Evolutionary conservation across 805 yeast genomes (phyloP).

Genomic region (Candida stauntonica): DNA sequence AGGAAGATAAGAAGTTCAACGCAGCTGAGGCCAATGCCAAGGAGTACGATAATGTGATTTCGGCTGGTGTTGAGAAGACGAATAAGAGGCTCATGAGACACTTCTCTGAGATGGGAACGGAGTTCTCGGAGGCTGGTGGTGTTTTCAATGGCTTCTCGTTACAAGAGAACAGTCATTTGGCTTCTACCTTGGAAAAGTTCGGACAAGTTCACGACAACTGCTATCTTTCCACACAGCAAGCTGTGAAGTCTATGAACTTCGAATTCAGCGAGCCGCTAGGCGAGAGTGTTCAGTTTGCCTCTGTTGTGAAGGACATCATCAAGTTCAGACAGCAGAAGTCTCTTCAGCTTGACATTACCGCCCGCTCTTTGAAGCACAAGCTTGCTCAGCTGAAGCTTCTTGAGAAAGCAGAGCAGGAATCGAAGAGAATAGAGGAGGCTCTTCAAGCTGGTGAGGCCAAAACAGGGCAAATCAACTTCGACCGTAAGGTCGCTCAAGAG

Average conservation of each 20-base stretch:
- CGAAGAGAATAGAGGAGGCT: slow-evolving; percentile 36
- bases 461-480: slow-evolving; percentile 28
- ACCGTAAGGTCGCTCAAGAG: slow-evolving; percentile 21
- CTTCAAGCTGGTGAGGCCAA: slow-evolving; percentile 22
- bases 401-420: slow-evolving; percentile 40
- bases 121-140: slow-evolving; percentile 71
- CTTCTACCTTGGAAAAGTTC: slow-evolving; percentile 62
- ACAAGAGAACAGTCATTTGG: slow-evolving; percentile 39
- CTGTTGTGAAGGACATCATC: slow-evolving; percentile 48
- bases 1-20: slow-evolving; percentile 37
- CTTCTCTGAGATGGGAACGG: slow-evolving; percentile 50
- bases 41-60: slow-evolving; percentile 42
- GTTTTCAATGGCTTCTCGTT: slow-evolving; percentile 55
- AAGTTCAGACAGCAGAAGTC: slow-evolving; percentile 51
- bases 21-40: slow-evolving; percentile 40
- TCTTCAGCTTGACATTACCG: slow-evolving; percentile 40
- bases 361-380: slow-evolving; percentile 35
- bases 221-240: slow-evolving; percentile 45
- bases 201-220: slow-evolving; percentile 84
- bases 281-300: slow-evolving; percentile 64
- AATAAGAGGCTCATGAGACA: slow-evolving; percentile 50
- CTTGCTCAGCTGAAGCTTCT: slow-evolving; percentile 31
- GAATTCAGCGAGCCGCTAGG: slow-evolving; percentile 66
- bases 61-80: slow-evolving; percentile 48
- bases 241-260: slow-evolving; percentile 49